These are phyloP conservation scores for Botryosphaeria dothidea DNA, from an alignment of 2,329 filamentous ascomycete species.

Conservation along the genomic window DNA sequence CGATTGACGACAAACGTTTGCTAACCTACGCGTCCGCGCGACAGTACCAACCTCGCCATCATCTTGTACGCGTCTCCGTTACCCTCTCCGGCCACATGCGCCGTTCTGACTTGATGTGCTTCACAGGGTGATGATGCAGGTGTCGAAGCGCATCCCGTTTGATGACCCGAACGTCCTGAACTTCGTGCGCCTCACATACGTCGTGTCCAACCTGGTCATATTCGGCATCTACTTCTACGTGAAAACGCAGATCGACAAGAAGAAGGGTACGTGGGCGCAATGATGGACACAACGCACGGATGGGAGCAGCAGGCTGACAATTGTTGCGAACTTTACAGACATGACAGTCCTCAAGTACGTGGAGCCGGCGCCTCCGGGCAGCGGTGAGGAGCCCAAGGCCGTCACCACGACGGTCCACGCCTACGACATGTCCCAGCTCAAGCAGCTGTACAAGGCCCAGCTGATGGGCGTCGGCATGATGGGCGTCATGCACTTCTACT, in stretches of 20 bases:
- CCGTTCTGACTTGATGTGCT: constrained; percentile 13
- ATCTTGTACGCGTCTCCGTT: constrained; percentile 58
- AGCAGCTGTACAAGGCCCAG: constrained; percentile 82
- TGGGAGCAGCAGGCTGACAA: background rate
- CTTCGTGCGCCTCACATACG: constrained; percentile 64
- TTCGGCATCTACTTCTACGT: constrained; percentile 81
- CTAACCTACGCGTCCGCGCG: constrained; percentile 22
- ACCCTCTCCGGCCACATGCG: background rate
- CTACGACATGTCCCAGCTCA: constrained; percentile 87
- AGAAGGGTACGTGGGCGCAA: constrained; percentile 75
- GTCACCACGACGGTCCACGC: constrained; percentile 95
- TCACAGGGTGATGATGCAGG: constrained; percentile 80
- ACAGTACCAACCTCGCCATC: constrained; percentile 88
- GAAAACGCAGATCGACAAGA: constrained; percentile 83
- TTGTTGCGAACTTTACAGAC: constrained; percentile 59
- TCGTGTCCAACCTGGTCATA: constrained; percentile 80
- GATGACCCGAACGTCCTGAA: constrained; percentile 77
- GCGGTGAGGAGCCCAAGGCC: constrained; percentile 90
- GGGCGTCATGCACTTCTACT: constrained; percentile 97
- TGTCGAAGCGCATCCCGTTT: constrained; percentile 92
- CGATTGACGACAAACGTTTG: constrained; percentile 22
- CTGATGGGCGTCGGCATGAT: constrained; percentile 98
- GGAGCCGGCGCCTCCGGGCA: constrained; percentile 91
- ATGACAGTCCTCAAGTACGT: constrained; percentile 98
- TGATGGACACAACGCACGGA: background rate